Evolutionary conservation across 2,329 filamentous ascomycete genomes (phyloP).

Genomic region (Aspergillus brunneoviolaceus): DNA sequence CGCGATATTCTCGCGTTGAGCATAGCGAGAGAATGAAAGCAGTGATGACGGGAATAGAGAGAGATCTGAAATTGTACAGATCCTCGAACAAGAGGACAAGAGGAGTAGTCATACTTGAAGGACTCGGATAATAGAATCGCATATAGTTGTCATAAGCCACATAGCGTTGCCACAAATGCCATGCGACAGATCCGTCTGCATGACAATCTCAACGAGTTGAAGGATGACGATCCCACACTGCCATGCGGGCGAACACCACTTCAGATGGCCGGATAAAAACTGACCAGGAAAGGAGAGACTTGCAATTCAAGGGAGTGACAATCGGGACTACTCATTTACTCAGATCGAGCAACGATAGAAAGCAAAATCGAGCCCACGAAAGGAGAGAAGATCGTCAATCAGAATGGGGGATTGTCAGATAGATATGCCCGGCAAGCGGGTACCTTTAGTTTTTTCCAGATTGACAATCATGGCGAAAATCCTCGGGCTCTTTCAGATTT

Average conservation of each 20-base stretch:
- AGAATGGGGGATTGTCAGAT: constrained; percentile 13
- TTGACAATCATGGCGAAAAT: constrained; percentile 15
- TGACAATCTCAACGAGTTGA: constrained; percentile 12
- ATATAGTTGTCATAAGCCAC: constrained; percentile 7
- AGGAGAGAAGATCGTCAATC: constrained; percentile 17
- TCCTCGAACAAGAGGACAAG: neutral
- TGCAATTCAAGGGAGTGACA: neutral
- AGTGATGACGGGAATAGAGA: neutral
- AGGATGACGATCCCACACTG: constrained; percentile 8
- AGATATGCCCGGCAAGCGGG: constrained; percentile 18
- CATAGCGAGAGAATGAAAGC: neutral
- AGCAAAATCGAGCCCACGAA: constrained; percentile 13
- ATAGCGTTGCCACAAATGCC: constrained; percentile 14
- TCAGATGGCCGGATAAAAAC: neutral
- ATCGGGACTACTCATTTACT: constrained; percentile 3
- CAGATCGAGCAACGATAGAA: constrained; percentile 6
- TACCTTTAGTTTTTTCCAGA: constrained; percentile 13
- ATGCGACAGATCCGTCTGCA: constrained; percentile 20
- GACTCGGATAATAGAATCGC: neutral
- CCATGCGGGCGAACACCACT: constrained; percentile 1
- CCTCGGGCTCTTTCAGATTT: constrained; percentile 14
- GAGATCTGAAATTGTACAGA: neutral
- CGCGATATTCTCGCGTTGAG: neutral
- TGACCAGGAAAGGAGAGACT: constrained; percentile 3
- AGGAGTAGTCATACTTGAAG: constrained; percentile 11